Evolutionary conservation across 495 filamentous ascomycete species (phyloP).

Genomic region (Saxophila tyrrhenica): DNA sequence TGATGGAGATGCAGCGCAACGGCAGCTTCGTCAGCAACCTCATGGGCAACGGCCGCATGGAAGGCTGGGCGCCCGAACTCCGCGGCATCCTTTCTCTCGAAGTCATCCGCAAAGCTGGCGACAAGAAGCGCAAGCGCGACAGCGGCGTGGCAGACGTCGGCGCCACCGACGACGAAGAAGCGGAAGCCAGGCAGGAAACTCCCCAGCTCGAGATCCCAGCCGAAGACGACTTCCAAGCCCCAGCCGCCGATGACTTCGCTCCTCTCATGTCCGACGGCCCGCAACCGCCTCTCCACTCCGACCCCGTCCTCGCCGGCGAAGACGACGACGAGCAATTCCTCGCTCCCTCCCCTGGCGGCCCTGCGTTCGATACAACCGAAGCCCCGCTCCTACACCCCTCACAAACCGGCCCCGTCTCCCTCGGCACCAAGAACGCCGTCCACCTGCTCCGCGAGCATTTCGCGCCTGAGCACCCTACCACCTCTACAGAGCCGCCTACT

Average conservation of each 20-base stretch:
- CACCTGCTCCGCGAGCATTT: conserved; percentile 87
- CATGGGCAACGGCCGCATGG: conserved; percentile 63
- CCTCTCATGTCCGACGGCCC: background rate
- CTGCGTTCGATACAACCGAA: conserved; percentile 63
- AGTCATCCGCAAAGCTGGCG: conserved; percentile 60
- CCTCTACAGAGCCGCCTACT: conserved; percentile 57
- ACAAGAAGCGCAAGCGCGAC: conserved; percentile 89
- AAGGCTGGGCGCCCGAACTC: conserved; percentile 82
- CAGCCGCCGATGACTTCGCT: conserved; percentile 9
- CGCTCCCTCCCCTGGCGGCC: conserved; percentile 14
- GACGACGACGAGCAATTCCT: conserved; percentile 22
- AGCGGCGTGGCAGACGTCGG: conserved; percentile 67
- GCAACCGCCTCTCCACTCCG: conserved; percentile 22
- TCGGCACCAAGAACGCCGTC: conserved; percentile 89
- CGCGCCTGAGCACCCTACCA: conserved; percentile 48
- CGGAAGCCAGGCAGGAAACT: conserved; percentile 15
- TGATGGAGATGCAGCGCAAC: conserved; percentile 82
- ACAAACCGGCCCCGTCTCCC: conserved; percentile 70
- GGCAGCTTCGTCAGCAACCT: conserved; percentile 76
- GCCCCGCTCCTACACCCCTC: conserved; percentile 62
- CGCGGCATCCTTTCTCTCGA: conserved; percentile 75
- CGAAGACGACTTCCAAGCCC: conserved; percentile 13
- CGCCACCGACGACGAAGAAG: conserved; percentile 29
- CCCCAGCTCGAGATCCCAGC: conserved; percentile 28
- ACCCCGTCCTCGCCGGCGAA: conserved; percentile 21